phyloP scores from a whole-genome alignment of 2,329 filamentous ascomycete genomes.

The Monosporascus sp. region DNA sequence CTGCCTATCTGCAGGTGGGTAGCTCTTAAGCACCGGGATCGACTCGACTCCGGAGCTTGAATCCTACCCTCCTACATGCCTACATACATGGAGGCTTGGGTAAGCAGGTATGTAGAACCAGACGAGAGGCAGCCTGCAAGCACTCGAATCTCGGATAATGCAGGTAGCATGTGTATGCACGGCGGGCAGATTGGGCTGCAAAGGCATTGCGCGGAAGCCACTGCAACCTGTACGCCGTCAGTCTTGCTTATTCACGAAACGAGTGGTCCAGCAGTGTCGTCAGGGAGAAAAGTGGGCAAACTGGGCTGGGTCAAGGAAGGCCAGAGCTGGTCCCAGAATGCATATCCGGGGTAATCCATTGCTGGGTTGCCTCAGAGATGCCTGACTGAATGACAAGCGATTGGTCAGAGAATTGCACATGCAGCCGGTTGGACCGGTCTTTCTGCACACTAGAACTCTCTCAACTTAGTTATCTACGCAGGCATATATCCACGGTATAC shows the following conservation, averaged over 20 bases:
- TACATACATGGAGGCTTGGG: too few relatives aligned
- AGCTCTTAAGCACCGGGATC: not conserved
- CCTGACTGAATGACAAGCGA: not conserved
- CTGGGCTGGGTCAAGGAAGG: not conserved
- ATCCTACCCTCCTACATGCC: not conserved
- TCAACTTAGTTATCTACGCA: not conserved
- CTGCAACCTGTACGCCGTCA: slow-evolving; percentile 18
- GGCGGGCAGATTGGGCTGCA: slow-evolving; percentile 23
- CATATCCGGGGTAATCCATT: not conserved
- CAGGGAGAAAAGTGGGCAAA: not conserved
- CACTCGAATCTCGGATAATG: not conserved
- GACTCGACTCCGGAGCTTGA: not conserved
- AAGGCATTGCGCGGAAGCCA: slow-evolving; percentile 15
- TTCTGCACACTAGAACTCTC: not conserved
- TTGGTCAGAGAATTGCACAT: not conserved
- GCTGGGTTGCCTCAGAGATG: not conserved
- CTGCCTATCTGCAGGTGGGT: not conserved
- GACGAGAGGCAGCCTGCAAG: not conserved
- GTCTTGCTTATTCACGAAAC: slow-evolving; percentile 15
- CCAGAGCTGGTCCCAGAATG: not conserved
- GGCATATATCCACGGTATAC: too few relatives aligned
- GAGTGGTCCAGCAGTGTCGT: slow-evolving; percentile 11
- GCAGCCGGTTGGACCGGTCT: not conserved
- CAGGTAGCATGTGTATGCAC: slow-evolving; percentile 9
- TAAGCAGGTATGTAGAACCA: too few relatives aligned